Evolutionary conservation across 352 stramenopile species (phyloP).

Genomic region (Phytopythium helicoides): DNA sequence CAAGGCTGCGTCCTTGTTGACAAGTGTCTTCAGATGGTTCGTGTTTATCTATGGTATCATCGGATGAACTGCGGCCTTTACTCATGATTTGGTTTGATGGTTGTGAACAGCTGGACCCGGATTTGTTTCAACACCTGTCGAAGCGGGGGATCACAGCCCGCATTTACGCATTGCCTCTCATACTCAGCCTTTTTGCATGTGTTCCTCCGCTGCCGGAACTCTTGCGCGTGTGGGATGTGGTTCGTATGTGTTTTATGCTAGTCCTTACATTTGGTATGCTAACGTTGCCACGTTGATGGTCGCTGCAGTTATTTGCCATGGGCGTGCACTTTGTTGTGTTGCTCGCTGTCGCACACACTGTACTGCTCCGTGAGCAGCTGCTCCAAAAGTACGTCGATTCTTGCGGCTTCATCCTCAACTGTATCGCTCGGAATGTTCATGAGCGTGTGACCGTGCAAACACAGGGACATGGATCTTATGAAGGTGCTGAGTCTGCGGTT

Average conservation of each 20-base stretch:
- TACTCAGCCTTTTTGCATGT: conserved; percentile 90
- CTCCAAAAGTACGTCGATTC: conserved; percentile 82
- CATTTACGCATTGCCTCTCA: conserved; percentile 87
- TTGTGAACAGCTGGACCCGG: conserved; percentile 57
- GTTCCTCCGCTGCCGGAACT: conserved; percentile 87
- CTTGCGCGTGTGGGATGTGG: conserved; percentile 90
- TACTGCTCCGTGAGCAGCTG: conserved; percentile 83
- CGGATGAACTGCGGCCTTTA: neutral
- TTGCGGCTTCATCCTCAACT: conserved; percentile 4
- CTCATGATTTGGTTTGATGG: neutral
- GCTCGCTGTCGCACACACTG: conserved; percentile 84
- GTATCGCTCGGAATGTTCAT: neutral
- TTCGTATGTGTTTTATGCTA: conserved; percentile 18
- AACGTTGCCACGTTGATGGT: neutral
- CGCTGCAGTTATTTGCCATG: conserved; percentile 79
- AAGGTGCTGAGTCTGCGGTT: conserved; percentile 87
- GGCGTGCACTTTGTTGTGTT: conserved; percentile 91
- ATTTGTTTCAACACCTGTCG: conserved; percentile 80
- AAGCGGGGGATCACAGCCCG: conserved; percentile 69
- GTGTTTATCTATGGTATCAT: neutral
- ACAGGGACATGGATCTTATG: conserved; percentile 85
- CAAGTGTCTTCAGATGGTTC: conserved; percentile 71
- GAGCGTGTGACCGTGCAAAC: neutral
- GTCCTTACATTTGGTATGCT: conserved; percentile 5
- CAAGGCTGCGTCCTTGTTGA: conserved; percentile 80